Conservation (phyloP, 441 rosid species). For the Raphanus hybrid region DNA sequence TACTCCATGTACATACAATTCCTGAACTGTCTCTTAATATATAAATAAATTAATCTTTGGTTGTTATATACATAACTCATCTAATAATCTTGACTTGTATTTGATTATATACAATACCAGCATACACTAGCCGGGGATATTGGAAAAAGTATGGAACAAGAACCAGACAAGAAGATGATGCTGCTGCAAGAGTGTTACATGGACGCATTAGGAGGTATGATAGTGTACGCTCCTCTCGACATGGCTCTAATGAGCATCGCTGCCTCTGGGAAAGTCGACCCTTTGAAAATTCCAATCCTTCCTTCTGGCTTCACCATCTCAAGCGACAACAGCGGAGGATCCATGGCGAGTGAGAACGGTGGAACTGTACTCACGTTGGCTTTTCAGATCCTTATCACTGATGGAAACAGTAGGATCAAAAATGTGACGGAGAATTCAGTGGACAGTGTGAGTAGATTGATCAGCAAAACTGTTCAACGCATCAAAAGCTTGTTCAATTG, state of each 20-base stretch:
- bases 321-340: constrained; percentile 50
- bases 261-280: constrained; percentile 43
- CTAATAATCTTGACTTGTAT: background rate
- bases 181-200: constrained; percentile 66
- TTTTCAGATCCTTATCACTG: constrained; percentile 56
- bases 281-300: constrained; percentile 52
- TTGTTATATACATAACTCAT: background rate
- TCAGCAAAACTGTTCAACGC: constrained; percentile 58
- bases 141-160: background rate
- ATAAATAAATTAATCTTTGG: background rate
- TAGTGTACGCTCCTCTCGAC: constrained; percentile 68
- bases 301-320: constrained; percentile 79
- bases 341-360: constrained; percentile 7
- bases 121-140: constrained; percentile 12
- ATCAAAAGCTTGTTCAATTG: constrained; percentile 55
- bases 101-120: constrained; percentile 29
- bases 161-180: constrained; percentile 39
- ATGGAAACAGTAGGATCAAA: background rate
- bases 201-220: constrained; percentile 52
- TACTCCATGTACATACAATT: constrained; percentile 52
- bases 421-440: constrained; percentile 51
- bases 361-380: constrained; percentile 57
- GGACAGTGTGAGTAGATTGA: constrained; percentile 55
- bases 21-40: background rate
- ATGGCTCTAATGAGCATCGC: constrained; percentile 43